Conservation (phyloP, 2,329 filamentous ascomycete genomes). For the Tolypocladium tundrense region DNA sequence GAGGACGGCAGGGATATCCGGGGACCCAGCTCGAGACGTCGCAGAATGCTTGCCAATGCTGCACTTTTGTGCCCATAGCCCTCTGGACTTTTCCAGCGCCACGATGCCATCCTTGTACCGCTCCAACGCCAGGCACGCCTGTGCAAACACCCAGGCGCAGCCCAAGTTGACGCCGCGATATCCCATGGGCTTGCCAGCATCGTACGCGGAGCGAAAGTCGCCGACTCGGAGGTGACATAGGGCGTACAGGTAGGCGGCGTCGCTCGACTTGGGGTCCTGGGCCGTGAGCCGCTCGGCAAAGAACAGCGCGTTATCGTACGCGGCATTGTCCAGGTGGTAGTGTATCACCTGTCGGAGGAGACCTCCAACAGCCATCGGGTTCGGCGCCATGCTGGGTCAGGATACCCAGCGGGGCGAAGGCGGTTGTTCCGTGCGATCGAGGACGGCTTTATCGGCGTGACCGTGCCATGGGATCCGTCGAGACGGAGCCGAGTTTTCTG, state of each 20-base stretch:
- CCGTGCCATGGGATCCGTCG: slow-evolving; percentile 3
- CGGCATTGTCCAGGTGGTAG: slow-evolving; percentile 79
- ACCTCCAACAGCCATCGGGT: slow-evolving; percentile 36
- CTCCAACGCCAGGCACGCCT: slow-evolving; percentile 73
- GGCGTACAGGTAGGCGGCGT: slow-evolving; percentile 73
- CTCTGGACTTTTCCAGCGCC: slow-evolving; percentile 72
- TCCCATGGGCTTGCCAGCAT: slow-evolving; percentile 63
- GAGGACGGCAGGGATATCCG: slow-evolving; percentile 75
- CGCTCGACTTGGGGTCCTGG: slow-evolving; percentile 70
- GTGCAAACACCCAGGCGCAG: slow-evolving; percentile 85
- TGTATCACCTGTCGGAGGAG: slow-evolving; percentile 50
- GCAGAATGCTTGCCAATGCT: slow-evolving; percentile 78
- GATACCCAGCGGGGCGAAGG: not conserved
- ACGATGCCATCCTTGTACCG: slow-evolving; percentile 71
- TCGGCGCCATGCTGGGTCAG: slow-evolving; percentile 38
- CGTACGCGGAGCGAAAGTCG: slow-evolving; percentile 76
- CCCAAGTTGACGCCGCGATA: slow-evolving; percentile 68
- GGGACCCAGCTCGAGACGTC: slow-evolving; percentile 59
- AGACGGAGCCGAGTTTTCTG: not conserved
- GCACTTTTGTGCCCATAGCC: slow-evolving; percentile 65
- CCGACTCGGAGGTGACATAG: slow-evolving; percentile 77
- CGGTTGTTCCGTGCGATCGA: not conserved
- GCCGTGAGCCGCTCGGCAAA: slow-evolving; percentile 79
- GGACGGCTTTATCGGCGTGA: slow-evolving; percentile 1
- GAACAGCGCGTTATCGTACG: slow-evolving; percentile 84